phyloP scores from a whole-genome alignment of 2,329 filamentous ascomycete genomes.

The Pyrenochaeta sp. region DNA sequence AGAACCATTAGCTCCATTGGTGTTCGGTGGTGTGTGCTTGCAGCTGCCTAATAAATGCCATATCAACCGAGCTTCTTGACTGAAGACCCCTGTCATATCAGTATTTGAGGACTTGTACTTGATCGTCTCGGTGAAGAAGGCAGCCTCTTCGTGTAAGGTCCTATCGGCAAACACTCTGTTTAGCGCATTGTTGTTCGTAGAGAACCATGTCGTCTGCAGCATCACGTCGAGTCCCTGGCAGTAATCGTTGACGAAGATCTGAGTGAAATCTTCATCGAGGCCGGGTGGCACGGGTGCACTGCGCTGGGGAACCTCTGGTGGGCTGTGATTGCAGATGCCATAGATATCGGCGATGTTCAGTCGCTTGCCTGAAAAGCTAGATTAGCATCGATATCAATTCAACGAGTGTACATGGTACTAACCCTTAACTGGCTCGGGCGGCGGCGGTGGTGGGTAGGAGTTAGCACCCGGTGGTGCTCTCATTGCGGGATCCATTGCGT shows the following conservation, averaged over 20 bases:
- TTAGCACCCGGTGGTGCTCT: constrained; percentile 32
- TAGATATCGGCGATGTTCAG: constrained; percentile 46
- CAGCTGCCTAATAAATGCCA: constrained; percentile 67
- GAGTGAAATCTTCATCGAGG: constrained; percentile 43
- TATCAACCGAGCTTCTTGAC: constrained; percentile 67
- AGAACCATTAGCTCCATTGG: constrained; percentile 54
- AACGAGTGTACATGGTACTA: constrained; percentile 2
- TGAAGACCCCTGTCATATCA: constrained; percentile 53
- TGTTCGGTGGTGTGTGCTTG: constrained; percentile 48
- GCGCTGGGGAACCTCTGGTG: constrained; percentile 46
- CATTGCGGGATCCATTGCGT: constrained; percentile 44
- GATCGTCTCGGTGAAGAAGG: constrained; percentile 46
- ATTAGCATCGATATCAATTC: constrained; percentile 10
- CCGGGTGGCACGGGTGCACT: constrained; percentile 36
- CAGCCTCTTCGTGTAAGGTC: constrained; percentile 45
- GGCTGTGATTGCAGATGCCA: constrained; percentile 45
- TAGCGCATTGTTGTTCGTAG: constrained; percentile 59
- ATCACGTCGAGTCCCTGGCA: constrained; percentile 44
- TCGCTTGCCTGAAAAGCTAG: constrained; percentile 41
- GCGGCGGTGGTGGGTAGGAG: constrained; percentile 20
- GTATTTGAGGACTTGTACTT: constrained; percentile 33
- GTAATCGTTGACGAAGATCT: constrained; percentile 48
- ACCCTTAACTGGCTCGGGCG: constrained; percentile 42
- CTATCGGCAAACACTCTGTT: constrained; percentile 61
- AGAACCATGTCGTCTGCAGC: constrained; percentile 84